A percentile compares a stretch with the other conserved stretches of the same genome.
These are phyloP conservation scores for Talaromyces piceae DNA, from an alignment of 2,329 filamentous ascomycete genomes.

Conservation along the genomic window DNA sequence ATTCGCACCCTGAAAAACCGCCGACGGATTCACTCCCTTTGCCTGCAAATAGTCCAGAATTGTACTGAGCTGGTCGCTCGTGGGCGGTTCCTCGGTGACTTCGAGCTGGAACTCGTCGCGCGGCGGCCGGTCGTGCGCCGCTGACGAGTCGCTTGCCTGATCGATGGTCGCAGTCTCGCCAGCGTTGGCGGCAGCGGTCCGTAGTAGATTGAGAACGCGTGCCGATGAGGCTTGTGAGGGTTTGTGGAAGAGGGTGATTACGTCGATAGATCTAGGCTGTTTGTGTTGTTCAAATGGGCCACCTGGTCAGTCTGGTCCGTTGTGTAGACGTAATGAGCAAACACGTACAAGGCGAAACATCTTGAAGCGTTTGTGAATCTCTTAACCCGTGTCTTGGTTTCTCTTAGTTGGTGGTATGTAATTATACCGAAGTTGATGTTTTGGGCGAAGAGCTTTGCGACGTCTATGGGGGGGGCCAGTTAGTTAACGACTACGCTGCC, in stretches of 20 bases:
- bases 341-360: conserved; percentile 10
- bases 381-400: too few relatives aligned
- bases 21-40: conserved; percentile 55
- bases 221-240: conserved; percentile 64
- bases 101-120: conserved; percentile 76
- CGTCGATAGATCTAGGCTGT: conserved; percentile 74
- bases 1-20: conserved; percentile 67
- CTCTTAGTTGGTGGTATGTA: background rate
- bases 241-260: conserved; percentile 94
- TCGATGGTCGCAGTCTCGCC: conserved; percentile 62
- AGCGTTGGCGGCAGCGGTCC: conserved; percentile 67
- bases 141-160: conserved; percentile 59
- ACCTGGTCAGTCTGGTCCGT: background rate
- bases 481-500: background rate
- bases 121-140: conserved; percentile 24
- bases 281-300: too few relatives aligned
- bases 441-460: background rate
- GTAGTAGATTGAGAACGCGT: conserved; percentile 67
- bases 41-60: conserved; percentile 70
- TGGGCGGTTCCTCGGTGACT: conserved; percentile 72
- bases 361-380: background rate
- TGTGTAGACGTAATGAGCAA: background rate
- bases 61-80: conserved; percentile 70
- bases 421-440: background rate
- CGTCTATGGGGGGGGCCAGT: background rate